phyloP scores from a whole-genome alignment of 768 basidiomycete genomes.

The Porphyrellus cyaneotinctus region DNA sequence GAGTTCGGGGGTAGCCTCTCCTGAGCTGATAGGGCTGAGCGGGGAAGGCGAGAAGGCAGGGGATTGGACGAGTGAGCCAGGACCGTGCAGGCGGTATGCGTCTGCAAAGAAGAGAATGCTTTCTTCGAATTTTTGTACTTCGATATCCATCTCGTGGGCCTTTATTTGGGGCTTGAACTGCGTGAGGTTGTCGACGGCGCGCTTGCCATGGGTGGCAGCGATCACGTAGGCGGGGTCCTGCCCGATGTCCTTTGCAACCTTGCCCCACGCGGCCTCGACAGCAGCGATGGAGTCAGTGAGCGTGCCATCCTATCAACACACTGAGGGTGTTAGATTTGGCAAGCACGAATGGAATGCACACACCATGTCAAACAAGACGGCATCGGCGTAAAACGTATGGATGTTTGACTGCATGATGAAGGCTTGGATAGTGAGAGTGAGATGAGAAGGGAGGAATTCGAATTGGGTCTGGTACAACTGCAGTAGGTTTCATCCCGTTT shows the following conservation, averaged over 20 bases:
- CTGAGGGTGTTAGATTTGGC: conserved; percentile 24
- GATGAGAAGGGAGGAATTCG: neutral
- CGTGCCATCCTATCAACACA: conserved; percentile 53
- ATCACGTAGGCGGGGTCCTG: conserved; percentile 65
- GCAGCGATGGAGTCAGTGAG: conserved; percentile 71
- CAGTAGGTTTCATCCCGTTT: conserved; percentile 10
- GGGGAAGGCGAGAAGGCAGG: conserved; percentile 9
- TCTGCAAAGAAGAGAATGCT: conserved; percentile 66
- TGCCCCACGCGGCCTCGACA: conserved; percentile 73
- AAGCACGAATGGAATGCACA: neutral
- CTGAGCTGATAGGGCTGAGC: conserved; percentile 28
- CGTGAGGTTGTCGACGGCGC: conserved; percentile 69
- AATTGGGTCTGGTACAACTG: conserved; percentile 10
- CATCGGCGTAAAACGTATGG: conserved; percentile 47
- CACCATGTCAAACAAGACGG: conserved; percentile 69
- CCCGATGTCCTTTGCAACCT: conserved; percentile 65
- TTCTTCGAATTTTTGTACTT: conserved; percentile 59
- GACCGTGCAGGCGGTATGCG: conserved; percentile 45
- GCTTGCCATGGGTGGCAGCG: conserved; percentile 74
- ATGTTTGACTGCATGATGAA: conserved; percentile 22
- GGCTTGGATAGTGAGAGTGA: neutral
- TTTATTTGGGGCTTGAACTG: conserved; percentile 56
- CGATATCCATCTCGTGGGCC: conserved; percentile 51
- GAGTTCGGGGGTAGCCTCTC: conserved; percentile 40
- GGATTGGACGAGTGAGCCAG: conserved; percentile 31